Evolutionary conservation across 129 eudicot species (phyloP), one percentile per base, ranked within the genome.

Genomic region (Centella asiatica): DNA sequence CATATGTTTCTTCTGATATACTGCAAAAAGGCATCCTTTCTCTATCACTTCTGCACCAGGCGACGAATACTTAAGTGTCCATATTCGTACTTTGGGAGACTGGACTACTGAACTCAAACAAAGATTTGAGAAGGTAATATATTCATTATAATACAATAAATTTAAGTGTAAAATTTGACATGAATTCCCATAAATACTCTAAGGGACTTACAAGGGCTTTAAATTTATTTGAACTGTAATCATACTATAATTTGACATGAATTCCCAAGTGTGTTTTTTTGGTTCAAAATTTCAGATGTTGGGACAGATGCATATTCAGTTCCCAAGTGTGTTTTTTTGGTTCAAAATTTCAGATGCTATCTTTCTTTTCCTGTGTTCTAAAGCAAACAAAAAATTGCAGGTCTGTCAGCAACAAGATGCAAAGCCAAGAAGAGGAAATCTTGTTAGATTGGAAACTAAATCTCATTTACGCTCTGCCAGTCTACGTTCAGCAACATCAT

Each of bases 21-120:
- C 62, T 3, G 4, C 45, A 56, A 44, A 32, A 70, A 92, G 98
- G 98, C 98, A 92, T 92, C 98, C 98, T 2, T 92, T 92, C 75
- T 79, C 90, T 26, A 87, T 92, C 61, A 92, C 98, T 56, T 84
- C 96, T 64, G 95, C 98, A 47, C 98, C 98, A 12, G 88, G 66
- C 44, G 98, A 92, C 50, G 77, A 71, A 65, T 87, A 87, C 68
- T 27, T 92, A 52, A 92, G 98, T 69, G 83, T 92, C 40, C 98
- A 92, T 64, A 87, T 92, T 45, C 94, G 98, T 54, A 67, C 98
- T 13, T 67, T 92, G 67, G 98, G 98, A 69, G 98, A 92, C 74
- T 92, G 98, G 98, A 92, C 98, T 42, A 71, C 74, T 13, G 98
- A 85, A 62, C 88, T 92, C 52, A 67, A 70, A 28, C 73, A 81